These are phyloP conservation scores for Moricandia moricandioides DNA, from an alignment of 345 rosid species.

Conservation along the genomic window DNA sequence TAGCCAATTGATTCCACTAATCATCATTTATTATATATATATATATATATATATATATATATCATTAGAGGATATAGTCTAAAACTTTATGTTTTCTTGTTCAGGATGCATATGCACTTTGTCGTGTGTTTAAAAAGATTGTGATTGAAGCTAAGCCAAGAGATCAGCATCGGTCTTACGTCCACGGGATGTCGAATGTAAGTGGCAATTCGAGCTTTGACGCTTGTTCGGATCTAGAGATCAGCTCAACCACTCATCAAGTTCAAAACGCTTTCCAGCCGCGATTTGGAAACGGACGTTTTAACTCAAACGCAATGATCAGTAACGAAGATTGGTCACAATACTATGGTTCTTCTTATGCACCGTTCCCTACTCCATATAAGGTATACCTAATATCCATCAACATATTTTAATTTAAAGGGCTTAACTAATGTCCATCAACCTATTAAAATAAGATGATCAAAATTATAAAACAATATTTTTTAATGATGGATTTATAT, in stretches of 20 bases:
- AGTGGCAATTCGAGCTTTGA: slow-evolving; percentile 37
- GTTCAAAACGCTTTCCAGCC: slow-evolving; percentile 30
- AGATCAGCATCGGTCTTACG: slow-evolving; percentile 36
- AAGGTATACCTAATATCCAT: slow-evolving; percentile 15
- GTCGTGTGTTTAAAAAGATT: slow-evolving; percentile 41
- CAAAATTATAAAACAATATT: background rate
- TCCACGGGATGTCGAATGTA: slow-evolving; percentile 25
- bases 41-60: no score
- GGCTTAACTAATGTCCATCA: background rate
- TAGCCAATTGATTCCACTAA: background rate
- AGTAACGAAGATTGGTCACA: slow-evolving; percentile 32
- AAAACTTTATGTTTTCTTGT: background rate
- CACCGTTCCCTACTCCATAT: slow-evolving; percentile 25
- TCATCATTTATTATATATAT: background rate
- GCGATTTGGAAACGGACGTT: slow-evolving; percentile 25
- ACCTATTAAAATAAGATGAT: background rate
- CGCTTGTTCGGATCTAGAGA: slow-evolving; percentile 36
- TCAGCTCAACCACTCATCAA: slow-evolving; percentile 32
- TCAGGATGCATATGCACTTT: slow-evolving; percentile 42
- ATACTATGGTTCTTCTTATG: slow-evolving; percentile 27
- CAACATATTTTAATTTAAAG: no score
- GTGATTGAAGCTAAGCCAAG: slow-evolving; percentile 37
- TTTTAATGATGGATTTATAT: background rate
- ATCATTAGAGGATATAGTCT: background rate
- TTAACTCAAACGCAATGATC: slow-evolving; percentile 17